phyloP scores from a whole-genome alignment of 371 early-diverging fungal genomes.

The Coemansia sp. region DNA sequence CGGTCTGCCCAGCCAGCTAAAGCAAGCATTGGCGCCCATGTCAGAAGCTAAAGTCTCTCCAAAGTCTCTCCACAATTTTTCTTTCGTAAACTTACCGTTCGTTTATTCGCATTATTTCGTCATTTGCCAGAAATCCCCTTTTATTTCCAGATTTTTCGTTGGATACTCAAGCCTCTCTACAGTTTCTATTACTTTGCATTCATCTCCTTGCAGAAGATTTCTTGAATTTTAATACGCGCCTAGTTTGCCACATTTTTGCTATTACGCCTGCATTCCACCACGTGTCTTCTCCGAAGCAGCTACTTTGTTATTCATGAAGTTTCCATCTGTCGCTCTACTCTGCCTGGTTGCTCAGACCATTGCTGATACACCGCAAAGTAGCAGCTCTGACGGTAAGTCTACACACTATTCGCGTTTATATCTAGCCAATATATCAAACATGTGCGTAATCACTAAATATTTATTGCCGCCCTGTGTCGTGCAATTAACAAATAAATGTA shows the following conservation, averaged over 20 bases:
- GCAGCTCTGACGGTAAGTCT: conserved; percentile 7
- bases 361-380: neutral
- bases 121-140: neutral
- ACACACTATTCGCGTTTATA: neutral
- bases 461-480: neutral
- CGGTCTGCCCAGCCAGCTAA: too few species aligned
- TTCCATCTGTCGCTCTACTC: conserved; percentile 4
- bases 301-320: neutral
- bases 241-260: neutral
- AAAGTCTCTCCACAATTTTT: neutral
- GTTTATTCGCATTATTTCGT: neutral
- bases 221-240: neutral
- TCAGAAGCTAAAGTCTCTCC: too few species aligned
- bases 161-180: too few species aligned
- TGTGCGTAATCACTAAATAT: neutral
- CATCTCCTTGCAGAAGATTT: neutral
- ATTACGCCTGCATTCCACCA: neutral
- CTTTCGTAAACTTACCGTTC: neutral
- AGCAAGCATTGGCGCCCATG: too few species aligned
- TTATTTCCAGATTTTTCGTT: neutral
- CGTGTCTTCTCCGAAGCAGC: neutral
- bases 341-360: neutral
- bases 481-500: neutral
- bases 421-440: neutral
- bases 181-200: neutral